Base-by-base conservation (phyloP, 257 asterid genomes). In the Solanum arcanum region DNA sequence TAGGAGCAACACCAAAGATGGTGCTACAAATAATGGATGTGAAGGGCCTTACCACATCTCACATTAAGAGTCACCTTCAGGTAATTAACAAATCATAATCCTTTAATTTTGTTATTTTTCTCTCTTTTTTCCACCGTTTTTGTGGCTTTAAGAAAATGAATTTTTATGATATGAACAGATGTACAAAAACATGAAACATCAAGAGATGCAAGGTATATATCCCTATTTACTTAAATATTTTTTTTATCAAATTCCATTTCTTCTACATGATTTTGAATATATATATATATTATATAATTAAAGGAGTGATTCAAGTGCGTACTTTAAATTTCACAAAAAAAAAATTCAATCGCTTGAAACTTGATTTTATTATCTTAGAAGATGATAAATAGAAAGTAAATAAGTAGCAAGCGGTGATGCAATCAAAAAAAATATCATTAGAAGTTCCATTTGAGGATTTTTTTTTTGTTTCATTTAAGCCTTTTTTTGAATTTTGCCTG, bases 21-120 rank as follows among this genome's bases (percentile, higher is more conserved):
- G 95, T 95, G 89, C 88, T 92, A 33, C 96, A 93, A 70, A 21
- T 94, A 92, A 95, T 95, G 98, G 92, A 92, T 91, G 96, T 93
- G 85, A 92, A 90, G 87, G 98, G 94, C 85, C 86, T 95, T 81
- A 92, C 95, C 3, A 91, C 94, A 83, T 91, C 98, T 42, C 98
- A 95, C 86, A 93, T 95, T 56, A 95, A 95, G 92, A 94, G 98
- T 88, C 98, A 95, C 76, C 95, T 95, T 60, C 98, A 95, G 98
- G 98, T 95, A 60, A 9, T 60, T 33, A 33, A 33, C 6, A 31
- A 31, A 31, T 31, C 33, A 6, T 52, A 52, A 52, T 5, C 37
- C 37, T 37, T 37, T 37, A 6, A 52, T 52, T 52, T 3, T 52
- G 0, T 49, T 15, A 3, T 21, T 9, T 5, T 33, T 33, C 5